Base-by-base conservation (phyloP, 2,329 filamentous ascomycete species). In the Ophioceras dolichostomum region DNA sequence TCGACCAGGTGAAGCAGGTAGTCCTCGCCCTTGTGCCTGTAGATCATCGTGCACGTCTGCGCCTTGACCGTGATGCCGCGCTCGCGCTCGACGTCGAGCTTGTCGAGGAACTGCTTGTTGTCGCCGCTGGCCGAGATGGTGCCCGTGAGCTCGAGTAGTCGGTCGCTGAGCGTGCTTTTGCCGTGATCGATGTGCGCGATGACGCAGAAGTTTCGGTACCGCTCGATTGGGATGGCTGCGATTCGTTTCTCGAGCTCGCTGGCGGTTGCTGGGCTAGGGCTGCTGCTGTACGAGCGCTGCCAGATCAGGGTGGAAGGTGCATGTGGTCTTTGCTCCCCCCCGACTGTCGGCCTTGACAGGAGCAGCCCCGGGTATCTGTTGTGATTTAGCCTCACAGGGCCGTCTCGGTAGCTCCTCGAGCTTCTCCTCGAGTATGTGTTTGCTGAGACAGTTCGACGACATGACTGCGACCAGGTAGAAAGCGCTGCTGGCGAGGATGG, bases 161-260 rank as follows among this genome's bases (percentile, higher is more conserved):
- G 81, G 53, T 98, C 91, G 47, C 82, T 89, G 37, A 98, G 76
- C 4, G 91, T 98, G 55, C 84, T 94, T 62, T 98, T 98, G 51
- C 91, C 91, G 76, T 98, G 91, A 58, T 98, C 91, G 55, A 98
- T 93, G 58, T 98, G 91, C 9, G 91, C 91, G 36, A 98, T 89
- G 52, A 98, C 96, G 61, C 91, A 98, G 58, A 98, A 98, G 59
- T 98, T 98, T 44, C 91, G 81, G 48, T 77, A 89, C 16, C 83
- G 74, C 40, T 82, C 76, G 50, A 88, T 80, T 3, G 83, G 83
- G 38, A 89, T 88, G 5, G 73, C 76, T 13, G 76, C 67, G 42
- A 89, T 87, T 45, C 76, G 70, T 31, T 59, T 56, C 48, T 76
- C 70, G 38, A 76, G 60, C 16, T 67, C 65, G 21, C 46, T 48